Evolutionary conservation across 257 asterid genomes (phyloP).

Genomic region (Nicotiana otophora): DNA sequence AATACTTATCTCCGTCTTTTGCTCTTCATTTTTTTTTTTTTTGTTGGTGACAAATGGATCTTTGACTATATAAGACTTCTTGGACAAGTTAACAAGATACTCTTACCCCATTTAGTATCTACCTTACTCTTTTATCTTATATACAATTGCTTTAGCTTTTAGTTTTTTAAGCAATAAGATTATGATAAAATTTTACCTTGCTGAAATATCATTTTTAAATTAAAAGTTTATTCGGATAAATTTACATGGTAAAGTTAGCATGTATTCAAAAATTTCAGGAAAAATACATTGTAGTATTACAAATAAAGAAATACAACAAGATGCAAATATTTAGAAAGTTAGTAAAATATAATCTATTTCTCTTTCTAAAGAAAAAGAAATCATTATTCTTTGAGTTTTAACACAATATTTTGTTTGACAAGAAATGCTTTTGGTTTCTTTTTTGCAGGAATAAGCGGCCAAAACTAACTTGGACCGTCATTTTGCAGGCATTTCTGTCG

Average conservation of each 20-base stretch:
- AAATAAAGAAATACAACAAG: background rate
- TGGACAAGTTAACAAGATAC: background rate
- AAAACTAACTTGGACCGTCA: constrained; percentile 7
- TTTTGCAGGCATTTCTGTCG: constrained; percentile 21
- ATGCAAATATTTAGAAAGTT: too few species aligned
- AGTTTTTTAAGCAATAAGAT: background rate
- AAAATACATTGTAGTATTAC: background rate
- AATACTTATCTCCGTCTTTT: background rate
- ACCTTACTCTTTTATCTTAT: background rate
- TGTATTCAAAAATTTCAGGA: background rate
- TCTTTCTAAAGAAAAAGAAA: background rate
- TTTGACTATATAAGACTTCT: background rate
- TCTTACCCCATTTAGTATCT: background rate
- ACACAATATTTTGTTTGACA: background rate
- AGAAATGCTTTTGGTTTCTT: background rate
- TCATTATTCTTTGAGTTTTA: background rate
- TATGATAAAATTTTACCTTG: background rate
- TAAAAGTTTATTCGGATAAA: background rate
- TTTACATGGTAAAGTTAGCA: background rate
- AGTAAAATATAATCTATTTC: too few species aligned
- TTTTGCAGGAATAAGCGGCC: constrained; percentile 22
- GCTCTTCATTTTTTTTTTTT: background rate
- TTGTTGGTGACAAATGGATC: background rate
- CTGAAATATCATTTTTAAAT: background rate
- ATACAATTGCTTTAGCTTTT: background rate